phyloP scores from a whole-genome alignment of 164 flowering plant species.

The Amborella trichopoda region DNA sequence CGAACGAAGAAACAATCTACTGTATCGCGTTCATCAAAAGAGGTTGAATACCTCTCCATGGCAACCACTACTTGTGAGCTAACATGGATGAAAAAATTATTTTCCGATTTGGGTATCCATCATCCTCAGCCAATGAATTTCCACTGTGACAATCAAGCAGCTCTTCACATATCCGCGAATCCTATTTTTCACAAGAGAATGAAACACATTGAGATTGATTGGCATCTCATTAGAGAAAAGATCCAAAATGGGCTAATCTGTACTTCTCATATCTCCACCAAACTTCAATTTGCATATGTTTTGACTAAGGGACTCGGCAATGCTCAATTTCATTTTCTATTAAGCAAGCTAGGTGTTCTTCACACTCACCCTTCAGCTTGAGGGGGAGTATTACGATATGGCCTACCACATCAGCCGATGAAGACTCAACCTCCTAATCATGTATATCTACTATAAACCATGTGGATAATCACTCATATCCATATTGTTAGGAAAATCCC shows the following conservation, averaged over 20 bases:
- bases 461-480: no score
- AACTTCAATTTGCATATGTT: no score
- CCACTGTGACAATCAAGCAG: not conserved
- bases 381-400: no score
- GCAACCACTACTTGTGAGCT: not conserved
- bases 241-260: not conserved
- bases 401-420: no score
- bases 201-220: not conserved
- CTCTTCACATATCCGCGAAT: not conserved
- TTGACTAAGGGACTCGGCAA: no score
- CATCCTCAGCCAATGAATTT: not conserved
- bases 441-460: no score
- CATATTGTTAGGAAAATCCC: no score
- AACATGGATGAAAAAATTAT: not conserved
- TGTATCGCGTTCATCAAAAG: not conserved
- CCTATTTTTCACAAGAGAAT: not conserved
- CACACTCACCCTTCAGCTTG: not conserved
- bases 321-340: not conserved
- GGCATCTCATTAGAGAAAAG: not conserved
- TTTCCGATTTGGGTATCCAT: not conserved
- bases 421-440: no score
- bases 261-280: not conserved
- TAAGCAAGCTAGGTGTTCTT: not conserved
- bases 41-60: not conserved
- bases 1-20: not conserved